Conservation (phyloP, 1,139 yeast species). For the Diutina neorugosa region DNA sequence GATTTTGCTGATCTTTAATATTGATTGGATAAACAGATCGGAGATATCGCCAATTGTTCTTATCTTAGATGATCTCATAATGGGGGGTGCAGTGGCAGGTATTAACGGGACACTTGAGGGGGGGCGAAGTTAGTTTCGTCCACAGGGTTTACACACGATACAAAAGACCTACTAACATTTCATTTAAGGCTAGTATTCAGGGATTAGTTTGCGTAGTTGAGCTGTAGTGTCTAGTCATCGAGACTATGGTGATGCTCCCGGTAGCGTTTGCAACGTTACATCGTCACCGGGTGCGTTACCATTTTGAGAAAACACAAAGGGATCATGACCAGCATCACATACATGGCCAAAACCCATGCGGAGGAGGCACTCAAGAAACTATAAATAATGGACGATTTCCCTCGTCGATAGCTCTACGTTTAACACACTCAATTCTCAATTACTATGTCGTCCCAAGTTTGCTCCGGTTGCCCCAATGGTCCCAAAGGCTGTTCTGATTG, state of each 20-base stretch:
- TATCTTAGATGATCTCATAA: background rate
- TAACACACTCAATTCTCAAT: background rate
- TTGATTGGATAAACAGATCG: background rate
- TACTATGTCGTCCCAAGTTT: background rate
- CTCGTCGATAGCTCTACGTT: background rate
- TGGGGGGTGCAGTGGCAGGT: background rate
- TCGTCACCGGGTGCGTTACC: background rate
- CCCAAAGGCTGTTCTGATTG: constrained; percentile 1
- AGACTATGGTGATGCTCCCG: no score
- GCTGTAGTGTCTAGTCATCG: no score
- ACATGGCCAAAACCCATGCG: background rate
- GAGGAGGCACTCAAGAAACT: background rate
- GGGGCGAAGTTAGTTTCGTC: background rate
- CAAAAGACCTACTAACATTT: no score
- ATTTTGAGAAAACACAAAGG: background rate
- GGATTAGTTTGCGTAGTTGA: background rate
- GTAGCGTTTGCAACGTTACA: background rate
- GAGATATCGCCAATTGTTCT: background rate
- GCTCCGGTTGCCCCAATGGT: constrained; percentile 1
- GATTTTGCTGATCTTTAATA: background rate
- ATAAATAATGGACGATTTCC: background rate
- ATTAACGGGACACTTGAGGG: background rate
- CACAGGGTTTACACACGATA: no score
- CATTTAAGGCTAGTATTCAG: no score
- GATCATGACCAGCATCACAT: background rate